These are phyloP conservation scores for Venturiaceae sp. DNA, from an alignment of 2,329 filamentous ascomycete genomes.

Conservation along the genomic window DNA sequence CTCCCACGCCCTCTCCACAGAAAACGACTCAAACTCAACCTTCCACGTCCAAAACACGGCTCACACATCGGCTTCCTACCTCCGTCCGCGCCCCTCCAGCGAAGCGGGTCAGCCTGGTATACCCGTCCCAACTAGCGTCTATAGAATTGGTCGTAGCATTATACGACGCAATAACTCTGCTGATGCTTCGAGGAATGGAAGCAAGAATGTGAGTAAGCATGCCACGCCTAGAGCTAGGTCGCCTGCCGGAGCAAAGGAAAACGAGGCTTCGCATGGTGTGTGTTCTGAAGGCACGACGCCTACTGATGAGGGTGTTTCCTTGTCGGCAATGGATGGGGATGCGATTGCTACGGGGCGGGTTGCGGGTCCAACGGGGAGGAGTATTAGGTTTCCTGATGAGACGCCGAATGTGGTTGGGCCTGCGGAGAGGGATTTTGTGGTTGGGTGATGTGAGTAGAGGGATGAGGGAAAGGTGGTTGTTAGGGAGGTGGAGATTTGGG, in stretches of 20 bases:
- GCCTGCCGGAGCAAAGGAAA: background rate
- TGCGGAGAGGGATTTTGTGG: background rate
- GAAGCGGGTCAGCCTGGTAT: background rate
- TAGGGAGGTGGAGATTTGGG: too few species aligned
- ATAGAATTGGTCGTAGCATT: background rate
- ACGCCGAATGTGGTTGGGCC: background rate
- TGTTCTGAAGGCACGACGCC: background rate
- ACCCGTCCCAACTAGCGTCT: background rate
- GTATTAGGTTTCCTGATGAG: background rate
- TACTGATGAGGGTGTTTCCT: background rate
- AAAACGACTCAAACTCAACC: background rate
- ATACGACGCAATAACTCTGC: background rate
- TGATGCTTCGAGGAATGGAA: background rate
- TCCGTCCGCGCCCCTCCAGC: background rate
- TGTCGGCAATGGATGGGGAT: background rate
- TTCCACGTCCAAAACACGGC: background rate
- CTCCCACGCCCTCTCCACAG: conserved; percentile 34
- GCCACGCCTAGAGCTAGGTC: background rate
- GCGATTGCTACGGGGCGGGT: background rate
- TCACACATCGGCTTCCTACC: background rate
- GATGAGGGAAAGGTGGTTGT: too few species aligned
- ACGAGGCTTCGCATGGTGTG: background rate
- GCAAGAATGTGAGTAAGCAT: background rate
- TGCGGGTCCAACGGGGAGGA: background rate
- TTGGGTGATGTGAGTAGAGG: too few species aligned